Conservation (phyloP, 306 rosid genomes). For the Castanopsis chinensis region DNA sequence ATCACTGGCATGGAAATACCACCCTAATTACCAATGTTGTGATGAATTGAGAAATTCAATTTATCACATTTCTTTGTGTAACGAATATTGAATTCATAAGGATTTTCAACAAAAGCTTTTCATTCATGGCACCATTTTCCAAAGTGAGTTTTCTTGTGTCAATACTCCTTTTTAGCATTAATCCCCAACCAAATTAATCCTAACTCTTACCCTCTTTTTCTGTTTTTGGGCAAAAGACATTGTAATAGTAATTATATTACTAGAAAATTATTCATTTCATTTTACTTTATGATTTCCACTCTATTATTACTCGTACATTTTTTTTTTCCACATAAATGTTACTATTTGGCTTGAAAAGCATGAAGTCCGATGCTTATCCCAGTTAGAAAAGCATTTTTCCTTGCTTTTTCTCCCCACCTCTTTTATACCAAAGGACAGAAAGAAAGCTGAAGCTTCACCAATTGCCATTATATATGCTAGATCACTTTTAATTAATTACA, state of each 20-base stretch:
- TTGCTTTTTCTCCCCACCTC: constrained; percentile 30
- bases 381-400: constrained; percentile 47
- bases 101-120: not conserved
- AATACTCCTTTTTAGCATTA: not conserved
- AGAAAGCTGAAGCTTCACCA: constrained; percentile 7
- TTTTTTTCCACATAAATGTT: constrained; percentile 32
- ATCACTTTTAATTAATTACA: too few species aligned
- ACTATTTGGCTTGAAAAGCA: constrained; percentile 51
- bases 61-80: not conserved
- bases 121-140: not conserved
- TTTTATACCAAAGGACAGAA: constrained; percentile 31
- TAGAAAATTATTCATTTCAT: not conserved
- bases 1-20: too few species aligned
- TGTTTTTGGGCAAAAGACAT: not conserved
- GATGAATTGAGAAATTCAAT: not conserved
- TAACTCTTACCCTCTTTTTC: not conserved
- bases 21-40: too few species aligned
- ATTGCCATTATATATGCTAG: not conserved
- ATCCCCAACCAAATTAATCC: not conserved
- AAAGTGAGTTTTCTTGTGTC: not conserved
- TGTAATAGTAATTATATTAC: not conserved
- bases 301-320: constrained; percentile 27
- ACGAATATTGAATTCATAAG: not conserved
- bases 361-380: constrained; percentile 37
- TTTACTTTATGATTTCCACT: not conserved